phyloP scores from a whole-genome alignment of 176 grass and related monocot species.

The Phoenix dactylifera region DNA sequence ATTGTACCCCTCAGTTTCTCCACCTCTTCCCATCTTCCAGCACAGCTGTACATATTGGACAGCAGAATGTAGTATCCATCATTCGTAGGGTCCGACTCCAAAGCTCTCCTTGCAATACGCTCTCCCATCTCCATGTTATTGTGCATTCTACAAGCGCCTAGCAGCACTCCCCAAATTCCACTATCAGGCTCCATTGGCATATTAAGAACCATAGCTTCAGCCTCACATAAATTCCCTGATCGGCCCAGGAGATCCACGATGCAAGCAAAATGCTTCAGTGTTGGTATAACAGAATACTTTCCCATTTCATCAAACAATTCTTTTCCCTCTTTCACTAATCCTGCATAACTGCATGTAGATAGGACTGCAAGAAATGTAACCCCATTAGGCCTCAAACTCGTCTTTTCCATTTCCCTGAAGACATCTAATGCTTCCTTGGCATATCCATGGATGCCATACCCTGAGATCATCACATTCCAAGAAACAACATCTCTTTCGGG shows the following conservation, averaged over 20 bases:
- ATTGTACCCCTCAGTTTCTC: constrained; percentile 43
- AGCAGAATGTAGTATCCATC: constrained; percentile 59
- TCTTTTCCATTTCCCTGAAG: constrained; percentile 45
- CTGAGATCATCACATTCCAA: constrained; percentile 80
- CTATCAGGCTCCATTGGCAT: constrained; percentile 69
- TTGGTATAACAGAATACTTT: constrained; percentile 34
- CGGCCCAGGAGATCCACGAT: constrained; percentile 66
- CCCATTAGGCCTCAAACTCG: constrained; percentile 30
- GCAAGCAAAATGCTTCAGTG: constrained; percentile 62
- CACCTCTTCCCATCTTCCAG: constrained; percentile 50
- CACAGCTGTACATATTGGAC: constrained; percentile 53
- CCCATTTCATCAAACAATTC: constrained; percentile 42
- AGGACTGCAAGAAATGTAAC: constrained; percentile 61
- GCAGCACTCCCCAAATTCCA: constrained; percentile 58
- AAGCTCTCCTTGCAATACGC: constrained; percentile 43
- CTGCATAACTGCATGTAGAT: constrained; percentile 63
- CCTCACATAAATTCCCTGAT: constrained; percentile 46
- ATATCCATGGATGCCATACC: constrained; percentile 62
- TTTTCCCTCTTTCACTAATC: constrained; percentile 46
- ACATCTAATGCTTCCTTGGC: constrained; percentile 44
- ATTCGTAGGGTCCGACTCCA: constrained; percentile 48
- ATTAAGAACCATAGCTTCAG: constrained; percentile 45
- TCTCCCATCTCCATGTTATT: constrained; percentile 47
- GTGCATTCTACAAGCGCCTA: constrained; percentile 71
- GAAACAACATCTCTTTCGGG: constrained; percentile 49